These are phyloP conservation scores for Hypoxylon intermedium DNA, from an alignment of 495 filamentous ascomycete genomes.

Conservation along the genomic window DNA sequence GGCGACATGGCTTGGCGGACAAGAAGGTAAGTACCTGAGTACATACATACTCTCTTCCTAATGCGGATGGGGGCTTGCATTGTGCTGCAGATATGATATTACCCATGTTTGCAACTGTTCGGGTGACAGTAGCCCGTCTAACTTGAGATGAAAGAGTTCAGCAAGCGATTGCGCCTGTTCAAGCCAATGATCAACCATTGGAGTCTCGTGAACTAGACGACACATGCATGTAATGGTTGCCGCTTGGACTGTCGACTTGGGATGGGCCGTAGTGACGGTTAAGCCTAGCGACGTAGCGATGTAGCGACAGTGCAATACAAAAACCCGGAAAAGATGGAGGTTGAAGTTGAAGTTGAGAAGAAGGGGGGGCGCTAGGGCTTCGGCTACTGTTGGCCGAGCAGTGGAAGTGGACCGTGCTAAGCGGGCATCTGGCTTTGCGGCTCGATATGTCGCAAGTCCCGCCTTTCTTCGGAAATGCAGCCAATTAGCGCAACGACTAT, in stretches of 20 bases:
- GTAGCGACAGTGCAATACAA: background rate
- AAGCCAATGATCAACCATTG: conserved; percentile 24
- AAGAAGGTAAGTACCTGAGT: background rate
- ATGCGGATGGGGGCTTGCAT: too few relatives aligned
- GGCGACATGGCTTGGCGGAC: background rate
- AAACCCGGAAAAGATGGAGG: conserved; percentile 20
- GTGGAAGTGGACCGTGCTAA: conserved; percentile 21
- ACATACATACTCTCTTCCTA: too few relatives aligned
- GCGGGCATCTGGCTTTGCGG: conserved; percentile 37
- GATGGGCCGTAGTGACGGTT: background rate
- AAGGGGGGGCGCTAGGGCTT: conserved; percentile 29
- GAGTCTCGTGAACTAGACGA: conserved; percentile 6
- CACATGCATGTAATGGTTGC: background rate
- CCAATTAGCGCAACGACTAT: conserved; percentile 11
- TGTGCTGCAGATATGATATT: conserved; percentile 20
- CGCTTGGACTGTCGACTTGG: conserved; percentile 20
- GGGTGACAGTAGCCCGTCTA: background rate
- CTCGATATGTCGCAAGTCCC: conserved; percentile 40
- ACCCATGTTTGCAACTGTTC: conserved; percentile 3
- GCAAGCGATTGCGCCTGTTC: conserved; percentile 11
- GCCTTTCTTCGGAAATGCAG: background rate
- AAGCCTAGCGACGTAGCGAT: background rate
- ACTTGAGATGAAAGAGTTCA: conserved; percentile 28
- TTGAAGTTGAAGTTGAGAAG: conserved; percentile 23
- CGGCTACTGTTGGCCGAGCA: conserved; percentile 32